phyloP scores from a whole-genome alignment of 805 yeast genomes.

The Jamesozyma rosinii region DNA sequence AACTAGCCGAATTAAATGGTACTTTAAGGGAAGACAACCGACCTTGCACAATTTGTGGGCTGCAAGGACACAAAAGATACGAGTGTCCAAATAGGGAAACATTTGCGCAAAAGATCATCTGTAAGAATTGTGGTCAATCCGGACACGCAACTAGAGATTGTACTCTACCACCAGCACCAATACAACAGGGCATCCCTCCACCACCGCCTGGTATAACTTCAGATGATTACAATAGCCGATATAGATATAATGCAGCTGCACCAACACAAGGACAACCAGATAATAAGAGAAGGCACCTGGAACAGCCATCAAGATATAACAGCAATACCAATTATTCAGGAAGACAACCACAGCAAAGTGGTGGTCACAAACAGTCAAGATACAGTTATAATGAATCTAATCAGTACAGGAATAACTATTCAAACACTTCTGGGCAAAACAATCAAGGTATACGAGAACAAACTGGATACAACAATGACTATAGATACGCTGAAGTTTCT shows the following conservation, averaged over 20 bases:
- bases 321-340: background rate
- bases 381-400: background rate
- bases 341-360: background rate
- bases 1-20: slow-evolving; percentile 89
- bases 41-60: slow-evolving; percentile 57
- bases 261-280: background rate
- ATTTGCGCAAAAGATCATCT: slow-evolving; percentile 49
- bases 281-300: slow-evolving; percentile 1
- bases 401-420: background rate
- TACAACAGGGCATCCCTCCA: slow-evolving; percentile 5
- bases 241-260: background rate
- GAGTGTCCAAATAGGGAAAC: slow-evolving; percentile 52
- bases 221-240: background rate
- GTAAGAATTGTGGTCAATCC: slow-evolving; percentile 66
- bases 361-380: background rate
- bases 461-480: background rate
- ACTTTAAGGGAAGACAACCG: slow-evolving; percentile 75
- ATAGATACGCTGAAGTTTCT: background rate
- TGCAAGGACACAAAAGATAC: slow-evolving; percentile 52
- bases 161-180: slow-evolving; percentile 24
- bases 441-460: background rate
- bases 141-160: slow-evolving; percentile 93
- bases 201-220: background rate
- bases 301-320: background rate
- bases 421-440: background rate